Evolutionary conservation across 2,329 filamentous ascomycete genomes (phyloP).

Genomic region (Macrophomina tecta): DNA sequence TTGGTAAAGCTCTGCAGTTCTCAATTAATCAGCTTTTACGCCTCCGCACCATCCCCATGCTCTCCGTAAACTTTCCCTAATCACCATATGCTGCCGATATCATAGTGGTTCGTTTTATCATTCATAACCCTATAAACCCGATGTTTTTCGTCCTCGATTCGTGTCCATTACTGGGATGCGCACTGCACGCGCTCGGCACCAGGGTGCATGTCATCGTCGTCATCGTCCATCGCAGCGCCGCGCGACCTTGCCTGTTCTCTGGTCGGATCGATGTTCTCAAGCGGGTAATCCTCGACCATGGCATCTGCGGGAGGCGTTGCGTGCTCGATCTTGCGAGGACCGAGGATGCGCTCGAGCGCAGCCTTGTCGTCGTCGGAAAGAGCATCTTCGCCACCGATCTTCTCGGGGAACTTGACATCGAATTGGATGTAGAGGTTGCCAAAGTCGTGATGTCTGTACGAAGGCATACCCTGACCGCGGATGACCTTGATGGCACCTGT

Average conservation of each 20-base stretch:
- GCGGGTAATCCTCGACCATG: slow-evolving; percentile 87
- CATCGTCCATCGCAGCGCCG: slow-evolving; percentile 68
- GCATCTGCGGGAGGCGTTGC: slow-evolving; percentile 76
- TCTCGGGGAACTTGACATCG: slow-evolving; percentile 89
- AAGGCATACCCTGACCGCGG: slow-evolving; percentile 96
- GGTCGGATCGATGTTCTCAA: slow-evolving; percentile 80
- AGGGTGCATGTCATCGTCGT: slow-evolving; percentile 64
- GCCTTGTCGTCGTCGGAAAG: slow-evolving; percentile 72
- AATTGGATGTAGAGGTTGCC: slow-evolving; percentile 98
- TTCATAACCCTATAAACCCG: slow-evolving; percentile 24
- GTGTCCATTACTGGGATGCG: slow-evolving; percentile 75
- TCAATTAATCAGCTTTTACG: slow-evolving; percentile 26
- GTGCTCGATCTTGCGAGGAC: slow-evolving; percentile 67
- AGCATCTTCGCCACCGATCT: slow-evolving; percentile 52
- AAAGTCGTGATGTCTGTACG: slow-evolving; percentile 89
- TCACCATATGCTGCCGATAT: slow-evolving; percentile 22
- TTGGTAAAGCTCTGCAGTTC: slow-evolving; percentile 9
- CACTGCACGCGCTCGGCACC: slow-evolving; percentile 84
- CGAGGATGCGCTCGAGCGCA: slow-evolving; percentile 83
- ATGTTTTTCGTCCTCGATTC: slow-evolving; percentile 5
- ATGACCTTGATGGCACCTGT: slow-evolving; percentile 90
- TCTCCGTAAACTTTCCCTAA: slow-evolving; percentile 16
- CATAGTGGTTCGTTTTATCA: slow-evolving; percentile 24
- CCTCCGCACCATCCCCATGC: slow-evolving; percentile 19
- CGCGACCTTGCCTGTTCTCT: slow-evolving; percentile 70